phyloP scores from a whole-genome alignment of 345 rosid species.

The Trapa bicornis region DNA sequence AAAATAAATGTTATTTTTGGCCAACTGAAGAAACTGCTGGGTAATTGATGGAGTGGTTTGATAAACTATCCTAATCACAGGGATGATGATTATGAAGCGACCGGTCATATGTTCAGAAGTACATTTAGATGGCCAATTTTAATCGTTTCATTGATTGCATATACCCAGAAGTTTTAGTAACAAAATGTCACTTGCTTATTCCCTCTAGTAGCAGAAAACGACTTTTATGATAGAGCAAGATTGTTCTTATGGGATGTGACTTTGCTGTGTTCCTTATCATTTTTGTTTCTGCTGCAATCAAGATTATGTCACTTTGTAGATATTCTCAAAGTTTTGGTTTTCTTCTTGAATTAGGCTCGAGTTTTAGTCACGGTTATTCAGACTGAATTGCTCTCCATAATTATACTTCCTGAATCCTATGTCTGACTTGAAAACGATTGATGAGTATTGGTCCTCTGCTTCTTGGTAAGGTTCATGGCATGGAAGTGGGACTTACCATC shows the following conservation, averaged over 20 bases:
- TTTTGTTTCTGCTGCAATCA: not conserved
- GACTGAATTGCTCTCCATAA: not conserved
- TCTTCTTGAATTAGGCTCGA: not conserved
- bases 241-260: not conserved
- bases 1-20: not conserved
- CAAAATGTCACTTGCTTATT: not conserved
- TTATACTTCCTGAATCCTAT: not conserved
- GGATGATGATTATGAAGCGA: not conserved
- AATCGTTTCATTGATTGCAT: not conserved
- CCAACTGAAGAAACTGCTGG: not conserved
- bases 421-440: constrained; percentile 14
- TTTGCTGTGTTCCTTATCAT: not conserved
- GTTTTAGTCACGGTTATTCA: not conserved
- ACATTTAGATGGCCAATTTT: not conserved
- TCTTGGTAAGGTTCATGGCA: constrained; percentile 87
- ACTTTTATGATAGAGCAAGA: not conserved
- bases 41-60: not conserved
- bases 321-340: not conserved
- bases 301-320: not conserved
- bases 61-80: not conserved
- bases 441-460: constrained; percentile 29
- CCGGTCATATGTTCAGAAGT: not conserved
- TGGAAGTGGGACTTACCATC: constrained; percentile 86
- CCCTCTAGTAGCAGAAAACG: not conserved
- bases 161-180: not conserved